Conservation (phyloP, 1,139 yeast species). For the Lodderomyces beijingensis region DNA sequence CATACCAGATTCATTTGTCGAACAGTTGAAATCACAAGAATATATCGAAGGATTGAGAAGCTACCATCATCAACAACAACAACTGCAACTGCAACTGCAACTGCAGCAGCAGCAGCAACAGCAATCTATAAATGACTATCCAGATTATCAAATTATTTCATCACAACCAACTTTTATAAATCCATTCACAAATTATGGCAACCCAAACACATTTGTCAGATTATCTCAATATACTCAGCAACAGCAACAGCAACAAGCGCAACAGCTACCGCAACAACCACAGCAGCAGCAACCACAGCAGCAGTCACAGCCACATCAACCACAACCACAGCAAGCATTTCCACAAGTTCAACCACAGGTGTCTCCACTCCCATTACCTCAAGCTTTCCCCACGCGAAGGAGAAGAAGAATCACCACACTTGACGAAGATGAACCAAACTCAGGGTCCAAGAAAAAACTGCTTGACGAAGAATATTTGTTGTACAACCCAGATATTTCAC, state of each 20-base stretch:
- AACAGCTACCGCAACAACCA: slow-evolving; percentile 5
- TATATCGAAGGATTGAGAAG: slow-evolving; percentile 9
- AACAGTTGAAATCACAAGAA: slow-evolving; percentile 17
- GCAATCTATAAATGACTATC: slow-evolving; percentile 3
- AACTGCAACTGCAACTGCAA: slow-evolving; percentile 10
- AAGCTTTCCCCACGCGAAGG: slow-evolving; percentile 18
- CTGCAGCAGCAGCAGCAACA: slow-evolving; percentile 6
- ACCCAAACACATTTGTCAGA: slow-evolving; percentile 32
- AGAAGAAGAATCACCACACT: slow-evolving; percentile 36
- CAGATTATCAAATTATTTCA: slow-evolving; percentile 4
- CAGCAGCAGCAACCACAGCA: slow-evolving; percentile 6
- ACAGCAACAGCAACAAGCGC: slow-evolving; percentile 6
- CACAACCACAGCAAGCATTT: slow-evolving; percentile 12
- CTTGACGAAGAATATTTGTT: slow-evolving; percentile 38
- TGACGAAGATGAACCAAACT: slow-evolving; percentile 16
- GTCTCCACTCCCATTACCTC: slow-evolving; percentile 14
- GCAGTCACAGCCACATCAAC: slow-evolving; percentile 10
- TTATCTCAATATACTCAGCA: slow-evolving; percentile 12
- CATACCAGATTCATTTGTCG: slow-evolving; percentile 30
- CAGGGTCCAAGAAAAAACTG: slow-evolving; percentile 13
- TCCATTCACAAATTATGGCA: slow-evolving; percentile 37
- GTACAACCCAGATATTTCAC: slow-evolving; percentile 42
- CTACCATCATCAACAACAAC: slow-evolving; percentile 10
- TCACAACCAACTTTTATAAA: slow-evolving; percentile 12
- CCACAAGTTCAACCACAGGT: slow-evolving; percentile 6